phyloP scores from a whole-genome alignment of 1,284 basidiomycete species.

The Moesziomyces sp. region DNA sequence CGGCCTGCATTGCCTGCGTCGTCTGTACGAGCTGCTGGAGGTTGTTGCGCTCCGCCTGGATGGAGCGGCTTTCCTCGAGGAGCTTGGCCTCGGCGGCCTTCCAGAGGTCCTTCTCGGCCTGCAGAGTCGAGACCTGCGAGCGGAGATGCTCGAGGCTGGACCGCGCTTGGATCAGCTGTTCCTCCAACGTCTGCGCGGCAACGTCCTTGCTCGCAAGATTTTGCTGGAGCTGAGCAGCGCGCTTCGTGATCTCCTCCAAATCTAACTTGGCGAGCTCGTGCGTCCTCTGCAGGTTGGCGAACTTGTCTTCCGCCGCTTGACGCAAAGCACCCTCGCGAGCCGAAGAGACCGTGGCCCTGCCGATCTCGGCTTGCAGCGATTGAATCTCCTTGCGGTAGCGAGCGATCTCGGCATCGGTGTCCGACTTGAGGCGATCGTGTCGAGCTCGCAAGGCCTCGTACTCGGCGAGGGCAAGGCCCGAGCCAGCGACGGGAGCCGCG shows the following conservation, averaged over 20 bases:
- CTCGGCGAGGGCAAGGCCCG: slow-evolving; percentile 27
- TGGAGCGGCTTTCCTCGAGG: slow-evolving; percentile 82
- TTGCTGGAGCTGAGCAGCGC: slow-evolving; percentile 67
- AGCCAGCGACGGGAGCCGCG: not conserved
- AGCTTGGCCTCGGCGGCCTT: slow-evolving; percentile 69
- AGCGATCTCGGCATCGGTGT: slow-evolving; percentile 78
- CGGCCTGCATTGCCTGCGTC: slow-evolving; percentile 87
- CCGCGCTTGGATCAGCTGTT: slow-evolving; percentile 72
- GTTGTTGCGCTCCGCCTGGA: slow-evolving; percentile 82
- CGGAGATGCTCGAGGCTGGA: slow-evolving; percentile 69
- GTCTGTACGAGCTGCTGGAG: slow-evolving; percentile 86
- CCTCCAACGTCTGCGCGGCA: slow-evolving; percentile 69
- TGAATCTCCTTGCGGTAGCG: slow-evolving; percentile 80
- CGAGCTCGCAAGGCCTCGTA: slow-evolving; percentile 44
- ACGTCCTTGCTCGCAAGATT: slow-evolving; percentile 69
- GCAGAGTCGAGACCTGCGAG: slow-evolving; percentile 84
- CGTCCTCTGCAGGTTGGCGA: slow-evolving; percentile 54
- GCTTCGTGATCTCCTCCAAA: slow-evolving; percentile 64
- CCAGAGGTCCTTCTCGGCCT: slow-evolving; percentile 81
- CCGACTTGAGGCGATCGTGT: slow-evolving; percentile 78
- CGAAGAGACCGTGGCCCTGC: slow-evolving; percentile 70
- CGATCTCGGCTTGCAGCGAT: slow-evolving; percentile 72
- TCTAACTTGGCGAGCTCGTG: slow-evolving; percentile 64
- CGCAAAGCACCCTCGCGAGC: slow-evolving; percentile 58
- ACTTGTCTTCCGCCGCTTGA: slow-evolving; percentile 69